Conservation (phyloP, 1,284 basidiomycete species). For the Trichosporon sp. region DNA sequence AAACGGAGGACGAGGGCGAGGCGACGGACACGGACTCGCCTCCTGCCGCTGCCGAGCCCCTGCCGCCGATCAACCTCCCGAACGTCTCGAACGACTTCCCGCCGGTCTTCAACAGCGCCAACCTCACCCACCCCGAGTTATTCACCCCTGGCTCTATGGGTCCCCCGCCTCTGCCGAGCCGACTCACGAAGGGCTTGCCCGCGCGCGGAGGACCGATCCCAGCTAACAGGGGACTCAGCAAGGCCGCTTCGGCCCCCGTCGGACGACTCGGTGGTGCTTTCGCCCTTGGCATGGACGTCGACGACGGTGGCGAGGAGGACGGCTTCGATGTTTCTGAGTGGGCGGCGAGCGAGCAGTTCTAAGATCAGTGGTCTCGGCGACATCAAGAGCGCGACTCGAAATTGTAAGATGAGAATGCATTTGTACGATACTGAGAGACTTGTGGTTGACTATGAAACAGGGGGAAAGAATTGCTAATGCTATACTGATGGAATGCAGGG, state of each 20-base stretch:
- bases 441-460: not conserved
- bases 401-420: conserved; percentile 14
- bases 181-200: conserved; percentile 26
- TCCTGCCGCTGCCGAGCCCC: conserved; percentile 12
- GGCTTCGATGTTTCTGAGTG: conserved; percentile 52
- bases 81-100: conserved; percentile 44
- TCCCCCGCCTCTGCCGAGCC: conserved; percentile 27
- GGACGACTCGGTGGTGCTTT: conserved; percentile 35
- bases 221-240: conserved; percentile 32
- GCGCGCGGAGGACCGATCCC: not conserved
- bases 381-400: too few species aligned
- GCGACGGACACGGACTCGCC: conserved; percentile 19
- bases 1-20: conserved; percentile 14
- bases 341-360: conserved; percentile 43
- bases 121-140: conserved; percentile 44
- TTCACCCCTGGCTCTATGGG: conserved; percentile 27
- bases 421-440: conserved; percentile 6
- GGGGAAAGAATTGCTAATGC: not conserved
- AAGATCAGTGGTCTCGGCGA: not conserved
- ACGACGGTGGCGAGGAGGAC: conserved; percentile 39
- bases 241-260: conserved; percentile 50
- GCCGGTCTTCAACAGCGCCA: conserved; percentile 43
- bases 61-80: not conserved
- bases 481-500: not conserved
- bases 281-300: conserved; percentile 45